Percentiles rank a stretch among this genome's conserved stretches.
Conservation (phyloP, 2,329 filamentous ascomycete species). For the Botrytis medusae region DNA sequence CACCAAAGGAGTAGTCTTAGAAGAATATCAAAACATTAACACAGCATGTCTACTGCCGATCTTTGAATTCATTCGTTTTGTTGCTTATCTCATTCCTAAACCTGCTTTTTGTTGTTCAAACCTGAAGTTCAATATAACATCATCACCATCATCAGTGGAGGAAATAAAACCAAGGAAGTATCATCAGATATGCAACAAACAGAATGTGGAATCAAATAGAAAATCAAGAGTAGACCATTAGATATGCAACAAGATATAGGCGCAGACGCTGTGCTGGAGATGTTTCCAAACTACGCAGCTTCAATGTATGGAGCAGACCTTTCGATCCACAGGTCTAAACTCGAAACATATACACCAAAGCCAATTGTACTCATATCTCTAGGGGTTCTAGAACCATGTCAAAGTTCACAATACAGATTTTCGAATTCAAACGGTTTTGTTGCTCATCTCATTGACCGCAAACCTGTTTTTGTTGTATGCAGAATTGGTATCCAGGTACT, state of each 20-base stretch:
- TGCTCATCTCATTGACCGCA: slow-evolving; percentile 8
- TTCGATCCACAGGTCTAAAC: neutral
- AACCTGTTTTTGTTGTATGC: slow-evolving; percentile 7
- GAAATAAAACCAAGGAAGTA: neutral
- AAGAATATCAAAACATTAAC: neutral
- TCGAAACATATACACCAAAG: neutral
- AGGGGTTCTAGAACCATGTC: neutral
- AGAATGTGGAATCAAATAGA: neutral
- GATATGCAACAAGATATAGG: neutral
- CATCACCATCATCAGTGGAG: neutral
- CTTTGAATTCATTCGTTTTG: neutral
- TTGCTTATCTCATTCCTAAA: neutral
- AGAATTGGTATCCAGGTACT: neutral
- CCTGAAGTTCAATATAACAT: neutral
- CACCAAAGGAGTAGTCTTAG: neutral
- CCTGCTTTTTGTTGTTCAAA: neutral
- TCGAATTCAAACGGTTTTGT: neutral
- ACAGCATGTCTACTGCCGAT: neutral
- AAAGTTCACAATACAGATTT: neutral
- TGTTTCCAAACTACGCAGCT: neutral
- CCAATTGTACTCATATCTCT: neutral
- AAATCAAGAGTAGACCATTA: neutral
- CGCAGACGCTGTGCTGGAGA: neutral
- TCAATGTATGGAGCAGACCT: neutral
- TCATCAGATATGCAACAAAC: slow-evolving; percentile 1